Conservation (phyloP, 192 early-diverging fungal species). For the Entomortierella parvispora region DNA sequence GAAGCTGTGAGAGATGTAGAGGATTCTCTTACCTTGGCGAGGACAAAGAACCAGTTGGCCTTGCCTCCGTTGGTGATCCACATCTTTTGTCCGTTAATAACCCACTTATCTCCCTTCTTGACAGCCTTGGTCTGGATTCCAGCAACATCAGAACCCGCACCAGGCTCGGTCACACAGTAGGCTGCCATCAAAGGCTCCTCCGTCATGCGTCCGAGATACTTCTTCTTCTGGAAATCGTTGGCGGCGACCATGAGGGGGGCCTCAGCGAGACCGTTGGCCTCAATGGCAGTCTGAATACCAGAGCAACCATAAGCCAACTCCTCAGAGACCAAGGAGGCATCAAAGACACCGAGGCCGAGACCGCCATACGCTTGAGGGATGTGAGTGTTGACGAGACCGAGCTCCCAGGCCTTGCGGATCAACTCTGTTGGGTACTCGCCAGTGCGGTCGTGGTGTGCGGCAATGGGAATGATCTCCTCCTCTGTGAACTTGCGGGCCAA, state of each 20-base stretch:
- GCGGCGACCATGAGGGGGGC: slow-evolving; percentile 91
- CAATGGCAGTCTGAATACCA: slow-evolving; percentile 96
- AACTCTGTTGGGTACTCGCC: slow-evolving; percentile 91
- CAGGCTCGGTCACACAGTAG: slow-evolving; percentile 89
- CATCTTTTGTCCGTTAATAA: slow-evolving; percentile 93
- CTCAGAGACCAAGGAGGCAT: slow-evolving; percentile 88
- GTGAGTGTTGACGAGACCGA: slow-evolving; percentile 93
- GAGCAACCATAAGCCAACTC: slow-evolving; percentile 94
- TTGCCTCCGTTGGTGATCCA: slow-evolving; percentile 98
- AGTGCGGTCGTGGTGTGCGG: slow-evolving; percentile 92
- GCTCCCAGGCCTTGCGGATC: slow-evolving; percentile 92
- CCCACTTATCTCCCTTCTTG: slow-evolving; percentile 83
- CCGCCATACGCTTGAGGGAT: slow-evolving; percentile 89
- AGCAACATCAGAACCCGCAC: slow-evolving; percentile 81
- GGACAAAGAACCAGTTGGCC: slow-evolving; percentile 97
- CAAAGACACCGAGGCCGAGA: slow-evolving; percentile 88
- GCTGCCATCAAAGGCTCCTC: slow-evolving; percentile 96
- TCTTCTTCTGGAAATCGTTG: slow-evolving; percentile 91
- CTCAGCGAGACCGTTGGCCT: slow-evolving; percentile 95
- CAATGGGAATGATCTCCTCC: slow-evolving; percentile 90
- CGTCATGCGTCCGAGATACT: slow-evolving; percentile 97
- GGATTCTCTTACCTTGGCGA: slow-evolving; percentile 68
- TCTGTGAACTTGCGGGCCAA: slow-evolving; percentile 89
- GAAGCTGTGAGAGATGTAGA: neutral
- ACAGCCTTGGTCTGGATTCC: slow-evolving; percentile 75